phyloP scores from a whole-genome alignment of 495 filamentous ascomycete genomes.

The Rhypophila decipiens region DNA sequence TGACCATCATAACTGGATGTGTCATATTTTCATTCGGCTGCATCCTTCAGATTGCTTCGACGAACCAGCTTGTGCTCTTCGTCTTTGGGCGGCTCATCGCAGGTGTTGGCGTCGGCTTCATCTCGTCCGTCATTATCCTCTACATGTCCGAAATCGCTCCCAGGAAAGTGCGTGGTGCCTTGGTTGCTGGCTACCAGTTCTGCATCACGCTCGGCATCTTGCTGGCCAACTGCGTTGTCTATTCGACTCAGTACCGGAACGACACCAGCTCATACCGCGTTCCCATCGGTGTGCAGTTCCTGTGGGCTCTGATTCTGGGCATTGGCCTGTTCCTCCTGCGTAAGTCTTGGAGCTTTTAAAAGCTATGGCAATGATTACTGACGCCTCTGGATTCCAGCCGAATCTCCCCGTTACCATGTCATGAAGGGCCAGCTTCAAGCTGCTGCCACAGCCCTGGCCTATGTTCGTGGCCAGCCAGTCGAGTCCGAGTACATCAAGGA shows the following conservation, averaged over 20 bases:
- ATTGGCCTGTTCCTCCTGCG: constrained; percentile 53
- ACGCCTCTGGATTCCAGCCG: constrained; percentile 30
- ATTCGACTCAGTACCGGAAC: constrained; percentile 54
- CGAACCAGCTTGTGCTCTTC: constrained; percentile 35
- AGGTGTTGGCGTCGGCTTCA: constrained; percentile 67
- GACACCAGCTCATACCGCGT: constrained; percentile 68
- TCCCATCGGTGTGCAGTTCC: constrained; percentile 61
- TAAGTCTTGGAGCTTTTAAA: constrained; percentile 8
- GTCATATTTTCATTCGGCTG: constrained; percentile 58
- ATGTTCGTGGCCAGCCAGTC: constrained; percentile 59
- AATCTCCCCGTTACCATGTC: constrained; percentile 76
- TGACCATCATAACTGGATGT: constrained; percentile 61
- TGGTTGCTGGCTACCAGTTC: constrained; percentile 74
- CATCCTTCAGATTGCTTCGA: constrained; percentile 48
- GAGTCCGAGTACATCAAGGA: constrained; percentile 59
- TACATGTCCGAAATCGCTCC: constrained; percentile 68
- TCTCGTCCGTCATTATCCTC: constrained; percentile 64
- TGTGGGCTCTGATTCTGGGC: constrained; percentile 64
- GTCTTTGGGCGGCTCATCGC: constrained; percentile 63
- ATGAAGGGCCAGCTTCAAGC: constrained; percentile 60
- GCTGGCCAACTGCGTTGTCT: constrained; percentile 65
- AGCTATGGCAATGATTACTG: neutral
- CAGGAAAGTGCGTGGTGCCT: constrained; percentile 60
- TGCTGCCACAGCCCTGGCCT: constrained; percentile 55
- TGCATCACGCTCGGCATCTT: constrained; percentile 69